phyloP scores from a whole-genome alignment of 176 grass and related monocot genomes.

The Rhynchospora breviuscula region DNA sequence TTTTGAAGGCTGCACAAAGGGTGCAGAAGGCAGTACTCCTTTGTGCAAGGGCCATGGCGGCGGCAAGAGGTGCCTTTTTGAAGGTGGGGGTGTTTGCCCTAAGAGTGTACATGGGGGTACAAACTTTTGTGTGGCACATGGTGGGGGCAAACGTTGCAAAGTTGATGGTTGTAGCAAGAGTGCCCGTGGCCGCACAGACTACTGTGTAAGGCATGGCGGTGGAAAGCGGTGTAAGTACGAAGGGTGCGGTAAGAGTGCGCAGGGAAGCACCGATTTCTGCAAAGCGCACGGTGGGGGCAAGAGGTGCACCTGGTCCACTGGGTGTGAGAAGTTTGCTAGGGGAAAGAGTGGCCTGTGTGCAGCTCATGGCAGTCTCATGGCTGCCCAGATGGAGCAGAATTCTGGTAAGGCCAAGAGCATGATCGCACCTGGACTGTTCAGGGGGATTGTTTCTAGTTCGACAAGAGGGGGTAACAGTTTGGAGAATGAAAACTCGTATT shows the following conservation, averaged over 20 bases:
- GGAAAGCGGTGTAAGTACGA: constrained; percentile 65
- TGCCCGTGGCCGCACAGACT: constrained; percentile 59
- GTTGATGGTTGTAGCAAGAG: constrained; percentile 65
- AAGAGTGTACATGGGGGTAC: constrained; percentile 86
- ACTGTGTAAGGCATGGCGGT: constrained; percentile 80
- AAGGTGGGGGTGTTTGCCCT: constrained; percentile 60
- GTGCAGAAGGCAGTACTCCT: constrained; percentile 73
- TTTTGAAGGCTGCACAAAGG: constrained; percentile 64
- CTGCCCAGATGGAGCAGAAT: constrained; percentile 27
- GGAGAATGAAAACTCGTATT: constrained; percentile 53
- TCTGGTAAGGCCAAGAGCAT: constrained; percentile 20
- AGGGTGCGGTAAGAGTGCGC: constrained; percentile 70
- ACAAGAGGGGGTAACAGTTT: constrained; percentile 29
- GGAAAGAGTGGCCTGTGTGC: constrained; percentile 59
- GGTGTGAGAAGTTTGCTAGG: constrained; percentile 83
- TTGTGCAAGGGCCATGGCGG: constrained; percentile 82
- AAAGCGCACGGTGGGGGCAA: constrained; percentile 73
- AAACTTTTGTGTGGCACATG: constrained; percentile 76
- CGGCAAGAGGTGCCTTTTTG: constrained; percentile 71
- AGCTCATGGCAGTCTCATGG: constrained; percentile 49
- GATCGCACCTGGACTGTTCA: constrained; percentile 35
- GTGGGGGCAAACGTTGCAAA: constrained; percentile 65
- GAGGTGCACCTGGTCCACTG: constrained; percentile 48
- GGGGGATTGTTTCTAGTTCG: constrained; percentile 40
- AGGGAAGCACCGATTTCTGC: constrained; percentile 84